phyloP scores from a whole-genome alignment of 1,284 basidiomycete genomes.

The Ganoderma lucidum region DNA sequence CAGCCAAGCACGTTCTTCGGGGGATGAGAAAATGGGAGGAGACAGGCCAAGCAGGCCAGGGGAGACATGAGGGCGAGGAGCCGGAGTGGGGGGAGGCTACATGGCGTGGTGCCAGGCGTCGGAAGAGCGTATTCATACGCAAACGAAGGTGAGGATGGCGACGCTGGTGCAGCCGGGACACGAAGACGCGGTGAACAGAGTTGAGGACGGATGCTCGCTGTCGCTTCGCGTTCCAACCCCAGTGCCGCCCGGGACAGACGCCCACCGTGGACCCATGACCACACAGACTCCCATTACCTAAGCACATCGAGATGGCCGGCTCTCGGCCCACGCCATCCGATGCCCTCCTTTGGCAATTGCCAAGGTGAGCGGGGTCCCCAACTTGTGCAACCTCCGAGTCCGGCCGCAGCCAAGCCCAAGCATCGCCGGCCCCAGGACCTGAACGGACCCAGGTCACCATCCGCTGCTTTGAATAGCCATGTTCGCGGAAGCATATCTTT shows the following conservation, averaged over 20 bases:
- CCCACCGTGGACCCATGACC: slow-evolving; percentile 24
- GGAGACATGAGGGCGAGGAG: slow-evolving; percentile 20
- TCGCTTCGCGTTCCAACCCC: slow-evolving; percentile 8
- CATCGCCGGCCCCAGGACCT: not conserved
- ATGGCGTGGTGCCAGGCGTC: slow-evolving; percentile 49
- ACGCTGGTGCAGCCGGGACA: slow-evolving; percentile 13
- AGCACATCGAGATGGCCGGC: slow-evolving; percentile 19
- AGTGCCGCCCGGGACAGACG: slow-evolving; percentile 7
- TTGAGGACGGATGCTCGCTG: not conserved
- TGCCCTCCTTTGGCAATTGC: not conserved
- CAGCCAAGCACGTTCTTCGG: slow-evolving; percentile 31
- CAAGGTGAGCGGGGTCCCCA: slow-evolving; percentile 3
- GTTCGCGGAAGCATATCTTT: not conserved
- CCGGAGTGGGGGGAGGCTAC: slow-evolving; percentile 46
- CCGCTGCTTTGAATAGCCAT: not conserved
- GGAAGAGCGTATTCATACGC: slow-evolving; percentile 60
- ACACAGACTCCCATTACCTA: slow-evolving; percentile 20
- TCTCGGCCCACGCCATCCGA: not conserved
- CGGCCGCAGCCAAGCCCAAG: slow-evolving; percentile 1
- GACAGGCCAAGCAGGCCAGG: slow-evolving; percentile 16
- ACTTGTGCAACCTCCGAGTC: not conserved
- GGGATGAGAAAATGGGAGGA: slow-evolving; percentile 18
- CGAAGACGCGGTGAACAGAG: slow-evolving; percentile 1
- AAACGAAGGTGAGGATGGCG: slow-evolving; percentile 28
- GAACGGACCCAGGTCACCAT: not conserved